These are phyloP conservation scores for Acer saccharum DNA, from an alignment of 345 rosid species.

Conservation along the genomic window DNA sequence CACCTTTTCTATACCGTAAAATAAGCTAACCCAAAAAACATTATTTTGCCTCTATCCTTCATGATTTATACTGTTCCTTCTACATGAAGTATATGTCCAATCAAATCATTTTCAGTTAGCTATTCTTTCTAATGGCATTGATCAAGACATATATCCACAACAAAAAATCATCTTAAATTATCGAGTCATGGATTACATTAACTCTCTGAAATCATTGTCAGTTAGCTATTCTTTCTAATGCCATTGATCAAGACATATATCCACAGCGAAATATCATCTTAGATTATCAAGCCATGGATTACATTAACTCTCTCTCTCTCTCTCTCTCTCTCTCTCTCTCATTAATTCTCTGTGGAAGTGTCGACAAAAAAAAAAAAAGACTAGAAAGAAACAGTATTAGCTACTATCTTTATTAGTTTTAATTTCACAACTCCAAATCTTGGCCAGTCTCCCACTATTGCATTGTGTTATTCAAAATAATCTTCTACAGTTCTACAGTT, in stretches of 20 bases:
- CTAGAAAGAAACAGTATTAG: no score
- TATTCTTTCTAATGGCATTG: background rate
- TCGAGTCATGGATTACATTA: background rate
- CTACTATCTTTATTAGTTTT: no score
- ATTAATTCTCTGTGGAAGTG: no score
- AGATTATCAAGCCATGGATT: background rate
- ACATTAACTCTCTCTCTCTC: no score
- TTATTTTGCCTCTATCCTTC: background rate
- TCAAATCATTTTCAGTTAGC: background rate
- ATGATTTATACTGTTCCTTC: background rate
- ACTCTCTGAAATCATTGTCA: background rate
- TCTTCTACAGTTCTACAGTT: no score
- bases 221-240: background rate
- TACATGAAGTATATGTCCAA: background rate
- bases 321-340: no score
- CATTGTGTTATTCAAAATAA: no score
- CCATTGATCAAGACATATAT: background rate
- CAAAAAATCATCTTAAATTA: background rate
- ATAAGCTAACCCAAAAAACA: background rate
- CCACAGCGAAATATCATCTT: background rate
- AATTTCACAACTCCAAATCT: no score
- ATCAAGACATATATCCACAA: background rate
- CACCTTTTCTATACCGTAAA: background rate
- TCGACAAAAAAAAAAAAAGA: no score
- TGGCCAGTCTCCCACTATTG: no score